Evolutionary conservation across 2,329 filamentous ascomycete species (phyloP).

Genomic region (Hypomyces perniciosus): DNA sequence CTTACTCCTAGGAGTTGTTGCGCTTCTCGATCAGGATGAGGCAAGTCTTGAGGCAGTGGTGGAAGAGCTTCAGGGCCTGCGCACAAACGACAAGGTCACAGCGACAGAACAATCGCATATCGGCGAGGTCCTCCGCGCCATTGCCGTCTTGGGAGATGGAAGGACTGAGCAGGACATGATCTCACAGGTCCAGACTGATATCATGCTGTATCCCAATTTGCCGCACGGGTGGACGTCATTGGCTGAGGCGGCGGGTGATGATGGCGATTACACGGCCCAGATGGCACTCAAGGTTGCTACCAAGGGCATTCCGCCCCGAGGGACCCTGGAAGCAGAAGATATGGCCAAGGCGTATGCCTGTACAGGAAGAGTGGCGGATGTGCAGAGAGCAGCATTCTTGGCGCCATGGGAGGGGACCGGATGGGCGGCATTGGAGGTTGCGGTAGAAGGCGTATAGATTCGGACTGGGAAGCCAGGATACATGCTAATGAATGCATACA

Average conservation of each 20-base stretch:
- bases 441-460: conserved; percentile 20
- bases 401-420: conserved; percentile 70
- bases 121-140: conserved; percentile 67
- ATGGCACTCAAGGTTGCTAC: conserved; percentile 79
- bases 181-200: conserved; percentile 64
- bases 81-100: conserved; percentile 59
- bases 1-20: conserved; percentile 76
- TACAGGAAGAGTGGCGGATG: conserved; percentile 64
- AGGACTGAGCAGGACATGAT: conserved; percentile 46
- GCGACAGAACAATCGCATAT: conserved; percentile 62
- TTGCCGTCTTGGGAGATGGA: conserved; percentile 54
- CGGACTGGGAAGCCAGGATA: background rate
- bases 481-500: too few species aligned
- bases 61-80: conserved; percentile 67
- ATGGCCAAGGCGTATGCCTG: conserved; percentile 69
- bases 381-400: conserved; percentile 69
- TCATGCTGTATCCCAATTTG: conserved; percentile 75
- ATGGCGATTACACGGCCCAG: conserved; percentile 49
- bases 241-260: conserved; percentile 36
- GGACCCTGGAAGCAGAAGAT: conserved; percentile 60
- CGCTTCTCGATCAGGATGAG: conserved; percentile 70
- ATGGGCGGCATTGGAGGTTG: conserved; percentile 52
- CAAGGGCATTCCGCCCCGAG: conserved; percentile 66
- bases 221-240: conserved; percentile 78
- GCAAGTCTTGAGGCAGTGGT: conserved; percentile 76